A percentile compares a stretch with the other conserved stretches of the same genome.
Evolutionary conservation across 169 alveolate genomes (phyloP).

Genomic region (Neospora caninum): DNA sequence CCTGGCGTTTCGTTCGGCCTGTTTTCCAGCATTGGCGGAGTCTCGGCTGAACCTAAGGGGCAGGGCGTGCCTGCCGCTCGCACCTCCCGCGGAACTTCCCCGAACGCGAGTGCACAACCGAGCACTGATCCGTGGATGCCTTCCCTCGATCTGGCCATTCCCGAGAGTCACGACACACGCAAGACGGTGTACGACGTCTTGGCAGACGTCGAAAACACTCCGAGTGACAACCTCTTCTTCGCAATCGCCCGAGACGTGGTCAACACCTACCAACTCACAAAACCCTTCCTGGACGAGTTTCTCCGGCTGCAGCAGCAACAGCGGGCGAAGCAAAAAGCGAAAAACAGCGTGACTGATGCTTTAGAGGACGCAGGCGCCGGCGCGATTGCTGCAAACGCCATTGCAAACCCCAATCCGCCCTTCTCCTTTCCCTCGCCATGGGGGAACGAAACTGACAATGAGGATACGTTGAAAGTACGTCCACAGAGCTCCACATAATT

Average conservation of each 20-base stretch:
- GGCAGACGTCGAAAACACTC: constrained; percentile 3
- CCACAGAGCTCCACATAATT: background rate
- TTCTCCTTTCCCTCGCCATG: too few relatives aligned
- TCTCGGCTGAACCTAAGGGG: too few relatives aligned
- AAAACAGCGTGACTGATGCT: background rate
- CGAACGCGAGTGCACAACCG: background rate
- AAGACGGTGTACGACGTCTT: constrained; percentile 17
- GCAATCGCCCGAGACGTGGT: constrained; percentile 35
- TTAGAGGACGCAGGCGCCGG: too few relatives aligned
- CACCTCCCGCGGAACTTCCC: too few relatives aligned
- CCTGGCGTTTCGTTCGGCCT: background rate
- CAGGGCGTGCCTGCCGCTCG: too few relatives aligned
- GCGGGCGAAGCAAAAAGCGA: background rate
- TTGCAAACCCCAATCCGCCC: too few relatives aligned
- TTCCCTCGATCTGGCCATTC: constrained; percentile 4
- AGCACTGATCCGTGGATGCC: constrained; percentile 29
- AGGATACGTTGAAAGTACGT: background rate
- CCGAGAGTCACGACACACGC: constrained; percentile 38
- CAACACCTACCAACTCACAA: constrained; percentile 27
- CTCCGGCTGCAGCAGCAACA: constrained; percentile 4
- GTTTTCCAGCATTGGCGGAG: background rate
- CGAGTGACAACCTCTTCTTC: constrained; percentile 28
- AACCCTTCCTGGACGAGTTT: constrained; percentile 18
- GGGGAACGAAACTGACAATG: background rate
- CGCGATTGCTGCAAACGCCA: too few relatives aligned